Evolutionary conservation across 2,329 filamentous ascomycete species (phyloP).

Genomic region (Botrytis deweyae): DNA sequence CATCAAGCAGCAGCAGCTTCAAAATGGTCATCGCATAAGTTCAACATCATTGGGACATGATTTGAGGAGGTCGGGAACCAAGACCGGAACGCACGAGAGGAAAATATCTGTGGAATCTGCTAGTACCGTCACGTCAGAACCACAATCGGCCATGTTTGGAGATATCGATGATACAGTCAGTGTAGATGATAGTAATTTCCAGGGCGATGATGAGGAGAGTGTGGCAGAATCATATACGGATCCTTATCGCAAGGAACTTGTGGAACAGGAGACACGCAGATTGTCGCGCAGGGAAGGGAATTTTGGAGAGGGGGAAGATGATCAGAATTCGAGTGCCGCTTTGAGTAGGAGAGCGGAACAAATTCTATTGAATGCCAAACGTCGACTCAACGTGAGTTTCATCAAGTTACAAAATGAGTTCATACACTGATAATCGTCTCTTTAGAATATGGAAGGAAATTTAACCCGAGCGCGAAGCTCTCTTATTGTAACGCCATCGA

Average conservation of each 20-base stretch:
- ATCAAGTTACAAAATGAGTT: neutral
- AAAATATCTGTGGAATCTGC: conserved; percentile 59
- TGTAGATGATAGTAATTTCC: conserved; percentile 63
- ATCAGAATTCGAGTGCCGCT: conserved; percentile 69
- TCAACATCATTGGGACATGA: conserved; percentile 49
- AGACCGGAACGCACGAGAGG: conserved; percentile 48
- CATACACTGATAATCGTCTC: conserved; percentile 24
- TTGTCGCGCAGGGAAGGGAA: conserved; percentile 33
- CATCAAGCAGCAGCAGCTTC: conserved; percentile 31
- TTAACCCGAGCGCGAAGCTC: conserved; percentile 74
- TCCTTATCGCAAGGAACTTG: conserved; percentile 38
- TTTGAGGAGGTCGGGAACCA: conserved; percentile 48
- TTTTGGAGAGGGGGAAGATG: conserved; percentile 46
- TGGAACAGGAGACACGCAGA: conserved; percentile 34
- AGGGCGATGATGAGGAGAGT: conserved; percentile 67
- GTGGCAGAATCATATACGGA: conserved; percentile 45
- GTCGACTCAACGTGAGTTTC: conserved; percentile 72
- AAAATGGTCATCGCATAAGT: conserved; percentile 40
- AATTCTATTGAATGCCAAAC: conserved; percentile 91
- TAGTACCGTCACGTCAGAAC: conserved; percentile 58
- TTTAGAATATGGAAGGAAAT: conserved; percentile 90
- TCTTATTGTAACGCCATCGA: conserved; percentile 53
- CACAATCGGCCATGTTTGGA: conserved; percentile 49
- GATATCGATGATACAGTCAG: conserved; percentile 63
- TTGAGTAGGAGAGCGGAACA: conserved; percentile 82